phyloP scores from a whole-genome alignment of 2,329 filamentous ascomycete genomes.

The Colletotrichum plurivorum region DNA sequence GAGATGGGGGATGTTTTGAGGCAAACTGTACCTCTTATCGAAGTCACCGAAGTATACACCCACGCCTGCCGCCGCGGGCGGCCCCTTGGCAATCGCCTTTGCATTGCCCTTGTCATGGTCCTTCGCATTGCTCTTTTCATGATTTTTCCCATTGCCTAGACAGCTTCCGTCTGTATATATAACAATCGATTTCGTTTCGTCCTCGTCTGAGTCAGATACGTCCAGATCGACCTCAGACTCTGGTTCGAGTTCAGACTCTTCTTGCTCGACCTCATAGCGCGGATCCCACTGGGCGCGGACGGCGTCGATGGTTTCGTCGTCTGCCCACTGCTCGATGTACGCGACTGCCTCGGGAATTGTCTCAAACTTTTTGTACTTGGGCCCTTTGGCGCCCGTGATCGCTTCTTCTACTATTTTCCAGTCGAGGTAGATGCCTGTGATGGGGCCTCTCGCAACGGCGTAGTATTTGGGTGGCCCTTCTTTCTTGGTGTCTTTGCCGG shows the following conservation, averaged over 20 bases:
- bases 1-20: background rate
- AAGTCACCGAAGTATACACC: conserved; percentile 74
- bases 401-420: conserved; percentile 81
- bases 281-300: conserved; percentile 53
- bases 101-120: too few species aligned
- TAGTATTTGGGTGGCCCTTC: conserved; percentile 64
- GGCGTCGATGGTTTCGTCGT: conserved; percentile 56
- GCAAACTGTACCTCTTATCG: conserved; percentile 64
- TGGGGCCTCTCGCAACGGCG: conserved; percentile 71
- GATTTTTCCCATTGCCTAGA: conserved; percentile 59
- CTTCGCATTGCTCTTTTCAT: too few species aligned
- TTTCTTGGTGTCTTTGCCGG: conserved; percentile 66
- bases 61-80: conserved; percentile 68
- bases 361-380: conserved; percentile 78
- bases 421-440: conserved; percentile 72
- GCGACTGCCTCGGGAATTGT: conserved; percentile 81
- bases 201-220: conserved; percentile 42
- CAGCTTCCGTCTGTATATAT: conserved; percentile 77
- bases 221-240: conserved; percentile 43
- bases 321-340: conserved; percentile 74
- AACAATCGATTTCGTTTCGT: conserved; percentile 50
- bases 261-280: conserved; percentile 25
- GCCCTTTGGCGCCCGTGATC: conserved; percentile 79
- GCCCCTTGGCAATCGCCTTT: conserved; percentile 38
- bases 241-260: conserved; percentile 42